Evolutionary conservation across 2,329 filamentous ascomycete genomes (phyloP).

Genomic region (Cladobotryum mycophilum): DNA sequence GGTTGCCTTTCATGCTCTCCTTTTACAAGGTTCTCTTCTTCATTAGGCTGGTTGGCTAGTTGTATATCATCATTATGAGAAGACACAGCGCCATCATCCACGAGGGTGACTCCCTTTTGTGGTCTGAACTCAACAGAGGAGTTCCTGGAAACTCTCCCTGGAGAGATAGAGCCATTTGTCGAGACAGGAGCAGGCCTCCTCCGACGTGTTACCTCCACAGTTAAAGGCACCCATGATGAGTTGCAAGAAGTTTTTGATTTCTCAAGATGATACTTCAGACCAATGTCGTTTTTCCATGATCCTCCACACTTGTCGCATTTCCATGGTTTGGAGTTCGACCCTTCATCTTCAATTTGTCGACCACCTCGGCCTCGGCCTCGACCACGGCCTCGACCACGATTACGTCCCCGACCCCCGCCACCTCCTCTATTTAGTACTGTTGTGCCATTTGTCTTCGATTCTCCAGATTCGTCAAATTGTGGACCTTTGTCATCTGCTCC

Average conservation of each 20-base stretch:
- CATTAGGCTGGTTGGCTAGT: background rate
- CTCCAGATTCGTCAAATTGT: background rate
- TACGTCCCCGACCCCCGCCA: background rate
- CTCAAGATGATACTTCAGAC: slow-evolving; percentile 52
- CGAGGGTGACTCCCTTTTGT: background rate
- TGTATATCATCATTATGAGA: background rate
- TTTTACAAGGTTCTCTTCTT: background rate
- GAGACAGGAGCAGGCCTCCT: slow-evolving; percentile 9
- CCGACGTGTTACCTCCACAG: slow-evolving; percentile 13
- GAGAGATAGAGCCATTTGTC: slow-evolving; percentile 1
- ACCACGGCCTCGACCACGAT: slow-evolving; percentile 10
- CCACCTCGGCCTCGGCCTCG: slow-evolving; percentile 9
- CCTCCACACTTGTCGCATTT: slow-evolving; percentile 48
- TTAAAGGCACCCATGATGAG: slow-evolving; percentile 27
- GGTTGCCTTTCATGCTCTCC: background rate
- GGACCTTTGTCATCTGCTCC: background rate
- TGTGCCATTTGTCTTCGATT: background rate
- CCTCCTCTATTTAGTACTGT: background rate
- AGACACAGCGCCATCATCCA: background rate
- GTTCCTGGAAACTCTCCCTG: background rate
- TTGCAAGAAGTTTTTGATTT: slow-evolving; percentile 52
- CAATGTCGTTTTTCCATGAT: slow-evolving; percentile 52
- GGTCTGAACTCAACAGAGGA: background rate
- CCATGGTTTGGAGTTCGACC: slow-evolving; percentile 27
- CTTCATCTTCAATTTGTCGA: slow-evolving; percentile 12